These are phyloP conservation scores for Mycena galopus DNA, from an alignment of 768 basidiomycete species.

Conservation along the genomic window DNA sequence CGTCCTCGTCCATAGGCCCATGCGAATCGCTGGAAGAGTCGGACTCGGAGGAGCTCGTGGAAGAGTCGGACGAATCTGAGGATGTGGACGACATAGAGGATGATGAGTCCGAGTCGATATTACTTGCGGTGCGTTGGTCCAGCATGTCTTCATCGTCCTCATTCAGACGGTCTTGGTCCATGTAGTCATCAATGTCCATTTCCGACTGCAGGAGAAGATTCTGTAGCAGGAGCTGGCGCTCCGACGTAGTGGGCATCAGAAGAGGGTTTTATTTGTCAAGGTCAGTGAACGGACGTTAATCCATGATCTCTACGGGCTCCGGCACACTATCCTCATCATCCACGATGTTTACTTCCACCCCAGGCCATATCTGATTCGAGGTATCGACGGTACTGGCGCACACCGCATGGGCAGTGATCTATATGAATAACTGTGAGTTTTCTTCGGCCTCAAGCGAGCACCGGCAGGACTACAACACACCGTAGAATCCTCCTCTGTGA, in stretches of 20 bases:
- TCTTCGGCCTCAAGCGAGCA: too few relatives aligned
- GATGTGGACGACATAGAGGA: background rate
- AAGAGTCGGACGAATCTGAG: background rate
- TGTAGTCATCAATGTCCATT: too few relatives aligned
- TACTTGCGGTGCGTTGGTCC: too few relatives aligned
- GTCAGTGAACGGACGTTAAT: background rate
- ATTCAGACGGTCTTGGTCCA: too few relatives aligned
- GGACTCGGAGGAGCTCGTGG: background rate
- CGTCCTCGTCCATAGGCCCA: background rate
- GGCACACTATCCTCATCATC: background rate
- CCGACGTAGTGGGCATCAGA: too few relatives aligned
- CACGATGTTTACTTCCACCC: background rate
- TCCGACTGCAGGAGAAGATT: too few relatives aligned
- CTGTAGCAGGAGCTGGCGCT: too few relatives aligned
- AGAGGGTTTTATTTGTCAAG: too few relatives aligned
- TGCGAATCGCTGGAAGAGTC: constrained; percentile 17
- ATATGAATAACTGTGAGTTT: background rate
- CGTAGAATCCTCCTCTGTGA: too few relatives aligned
- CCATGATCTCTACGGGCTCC: background rate
- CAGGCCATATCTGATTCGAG: background rate
- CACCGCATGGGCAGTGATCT: background rate
- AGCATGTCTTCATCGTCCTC: too few relatives aligned
- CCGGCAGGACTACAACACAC: too few relatives aligned
- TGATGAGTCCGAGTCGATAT: too few relatives aligned
- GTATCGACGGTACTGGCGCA: background rate